A percentile compares a stretch with the other conserved stretches of the same genome.
These are phyloP conservation scores for Ceratobasidium sp. DNA, from an alignment of 1,284 basidiomycete species.

Conservation along the genomic window DNA sequence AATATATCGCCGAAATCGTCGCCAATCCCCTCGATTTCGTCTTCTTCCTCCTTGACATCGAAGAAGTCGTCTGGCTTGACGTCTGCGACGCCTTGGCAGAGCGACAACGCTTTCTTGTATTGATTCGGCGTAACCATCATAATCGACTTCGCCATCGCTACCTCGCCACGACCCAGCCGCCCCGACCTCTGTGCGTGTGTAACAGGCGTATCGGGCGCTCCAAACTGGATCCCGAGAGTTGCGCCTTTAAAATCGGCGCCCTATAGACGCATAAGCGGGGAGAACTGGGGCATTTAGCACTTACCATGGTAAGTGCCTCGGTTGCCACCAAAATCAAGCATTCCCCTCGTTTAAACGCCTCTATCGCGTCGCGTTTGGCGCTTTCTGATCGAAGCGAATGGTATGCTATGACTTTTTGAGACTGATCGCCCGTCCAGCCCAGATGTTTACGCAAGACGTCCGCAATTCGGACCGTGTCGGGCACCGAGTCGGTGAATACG, in stretches of 20 bases:
- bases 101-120: background rate
- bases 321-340: background rate
- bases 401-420: background rate
- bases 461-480: background rate
- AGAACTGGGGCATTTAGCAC: background rate
- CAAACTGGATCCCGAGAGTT: background rate
- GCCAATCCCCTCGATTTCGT: background rate
- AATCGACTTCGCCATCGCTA: background rate
- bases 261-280: background rate
- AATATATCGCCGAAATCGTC: background rate
- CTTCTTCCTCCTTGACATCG: background rate
- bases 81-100: background rate
- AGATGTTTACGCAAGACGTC: background rate
- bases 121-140: constrained; percentile 18
- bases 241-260: background rate
- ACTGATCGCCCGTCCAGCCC: background rate
- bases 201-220: background rate
- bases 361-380: background rate
- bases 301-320: background rate
- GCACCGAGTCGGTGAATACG: background rate
- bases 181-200: constrained; percentile 7
- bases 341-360: background rate
- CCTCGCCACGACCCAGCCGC: background rate
- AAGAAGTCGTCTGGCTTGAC: background rate
- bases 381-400: constrained; percentile 3